phyloP scores from a whole-genome alignment of 441 rosid species.

The Corymbia citriodora region DNA sequence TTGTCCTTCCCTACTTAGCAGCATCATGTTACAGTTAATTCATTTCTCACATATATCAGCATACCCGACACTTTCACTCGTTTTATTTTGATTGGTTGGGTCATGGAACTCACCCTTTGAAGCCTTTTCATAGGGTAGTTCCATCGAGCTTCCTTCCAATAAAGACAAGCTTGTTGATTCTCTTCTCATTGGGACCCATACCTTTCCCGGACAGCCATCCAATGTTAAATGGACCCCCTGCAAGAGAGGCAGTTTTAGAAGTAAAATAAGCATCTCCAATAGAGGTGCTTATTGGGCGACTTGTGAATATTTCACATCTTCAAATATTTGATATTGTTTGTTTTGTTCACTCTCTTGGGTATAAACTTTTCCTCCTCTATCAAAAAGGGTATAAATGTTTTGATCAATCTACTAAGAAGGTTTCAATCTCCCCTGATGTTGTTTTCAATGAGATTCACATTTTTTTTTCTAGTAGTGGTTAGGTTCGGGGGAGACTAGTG shows the following conservation, averaged over 20 bases:
- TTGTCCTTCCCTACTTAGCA: background rate
- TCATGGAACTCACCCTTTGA: conserved; percentile 50
- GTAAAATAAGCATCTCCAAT: background rate
- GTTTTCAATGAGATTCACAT: no score
- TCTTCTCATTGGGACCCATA: conserved; percentile 51
- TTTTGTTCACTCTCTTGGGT: no score
- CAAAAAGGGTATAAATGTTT: no score
- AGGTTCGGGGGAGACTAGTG: no score
- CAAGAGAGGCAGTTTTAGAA: background rate
- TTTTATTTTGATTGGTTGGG: background rate
- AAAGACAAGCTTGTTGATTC: conserved; percentile 54
- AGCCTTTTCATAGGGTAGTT: conserved; percentile 47
- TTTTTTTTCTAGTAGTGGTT: no score
- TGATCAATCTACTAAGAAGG: no score
- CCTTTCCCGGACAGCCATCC: conserved; percentile 54
- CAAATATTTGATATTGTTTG: no score
- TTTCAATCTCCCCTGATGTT: no score
- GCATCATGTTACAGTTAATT: background rate
- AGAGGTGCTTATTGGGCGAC: no score
- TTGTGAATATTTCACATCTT: no score
- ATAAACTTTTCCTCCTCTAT: no score
- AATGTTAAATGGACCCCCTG: conserved; percentile 57
- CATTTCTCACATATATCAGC: background rate
- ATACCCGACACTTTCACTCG: background rate
- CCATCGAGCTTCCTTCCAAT: conserved; percentile 64